Conservation (phyloP, 176 grass and related monocot species). For the Guadua angustifolia region DNA sequence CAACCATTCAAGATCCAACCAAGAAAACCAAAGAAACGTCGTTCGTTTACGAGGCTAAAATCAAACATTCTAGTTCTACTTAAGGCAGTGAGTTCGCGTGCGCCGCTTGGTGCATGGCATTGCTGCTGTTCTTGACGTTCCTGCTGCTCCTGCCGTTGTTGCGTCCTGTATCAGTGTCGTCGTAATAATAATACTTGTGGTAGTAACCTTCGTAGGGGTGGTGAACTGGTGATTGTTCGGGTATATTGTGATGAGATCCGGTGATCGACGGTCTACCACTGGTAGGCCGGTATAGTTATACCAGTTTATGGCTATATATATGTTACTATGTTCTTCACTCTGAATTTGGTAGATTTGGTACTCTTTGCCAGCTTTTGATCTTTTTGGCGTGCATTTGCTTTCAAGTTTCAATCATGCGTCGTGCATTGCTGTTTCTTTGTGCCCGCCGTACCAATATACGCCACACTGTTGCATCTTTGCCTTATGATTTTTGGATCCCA, state of each 20-base stretch:
- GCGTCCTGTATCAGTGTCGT: not conserved
- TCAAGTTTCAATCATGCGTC: not conserved
- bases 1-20: not conserved
- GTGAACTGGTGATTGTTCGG: not conserved
- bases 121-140: conserved; percentile 17
- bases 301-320: conserved; percentile 21
- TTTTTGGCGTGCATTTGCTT: not conserved
- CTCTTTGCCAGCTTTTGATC: not conserved
- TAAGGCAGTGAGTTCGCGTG: not conserved
- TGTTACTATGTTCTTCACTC: not conserved
- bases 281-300: conserved; percentile 36
- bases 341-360: not conserved
- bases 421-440: not conserved
- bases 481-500: not conserved
- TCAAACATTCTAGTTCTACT: not conserved
- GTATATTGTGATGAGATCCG: conserved; percentile 23
- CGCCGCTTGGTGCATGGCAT: not conserved
- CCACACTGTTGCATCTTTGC: not conserved
- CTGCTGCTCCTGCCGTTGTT: not conserved
- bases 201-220: too few species aligned
- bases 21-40: conserved; percentile 10
- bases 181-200: conserved; percentile 6
- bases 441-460: not conserved
- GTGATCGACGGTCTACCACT: conserved; percentile 29
- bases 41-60: not conserved